Conservation (phyloP, 768 basidiomycete genomes). For the Pisolithus sp. region DNA sequence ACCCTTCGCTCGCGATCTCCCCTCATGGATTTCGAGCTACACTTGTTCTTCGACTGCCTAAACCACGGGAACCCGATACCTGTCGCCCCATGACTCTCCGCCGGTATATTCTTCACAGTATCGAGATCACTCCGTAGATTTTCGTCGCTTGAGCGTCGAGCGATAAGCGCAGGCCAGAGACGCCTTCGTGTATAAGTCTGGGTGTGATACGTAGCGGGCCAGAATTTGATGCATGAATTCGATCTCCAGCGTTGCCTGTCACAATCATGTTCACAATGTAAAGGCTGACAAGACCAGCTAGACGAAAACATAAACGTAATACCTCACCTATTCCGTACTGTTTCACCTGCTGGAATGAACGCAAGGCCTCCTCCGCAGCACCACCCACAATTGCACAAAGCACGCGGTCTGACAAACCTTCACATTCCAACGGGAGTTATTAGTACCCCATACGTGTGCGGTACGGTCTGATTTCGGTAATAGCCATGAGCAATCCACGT, state of each 20-base stretch:
- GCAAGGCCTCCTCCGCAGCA: slow-evolving; percentile 75
- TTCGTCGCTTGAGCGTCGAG: slow-evolving; percentile 76
- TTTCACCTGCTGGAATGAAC: slow-evolving; percentile 82
- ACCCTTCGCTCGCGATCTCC: slow-evolving; percentile 15
- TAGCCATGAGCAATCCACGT: slow-evolving; percentile 1
- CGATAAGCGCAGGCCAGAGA: slow-evolving; percentile 91
- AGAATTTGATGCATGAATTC: slow-evolving; percentile 98
- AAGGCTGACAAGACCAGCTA: not conserved
- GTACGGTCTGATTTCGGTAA: slow-evolving; percentile 87
- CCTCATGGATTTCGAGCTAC: slow-evolving; percentile 10
- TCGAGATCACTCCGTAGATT: slow-evolving; percentile 85
- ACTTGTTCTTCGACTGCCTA: slow-evolving; percentile 55
- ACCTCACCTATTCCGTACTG: slow-evolving; percentile 98
- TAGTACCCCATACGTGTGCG: slow-evolving; percentile 87
- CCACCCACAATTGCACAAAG: slow-evolving; percentile 77
- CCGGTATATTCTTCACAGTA: slow-evolving; percentile 83
- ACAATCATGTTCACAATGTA: not conserved
- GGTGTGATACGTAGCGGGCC: slow-evolving; percentile 82
- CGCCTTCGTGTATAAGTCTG: slow-evolving; percentile 90
- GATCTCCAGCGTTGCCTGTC: slow-evolving; percentile 93
- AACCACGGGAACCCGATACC: slow-evolving; percentile 96
- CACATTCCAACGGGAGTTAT: slow-evolving; percentile 82
- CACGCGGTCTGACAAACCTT: slow-evolving; percentile 74
- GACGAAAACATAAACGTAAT: slow-evolving; percentile 57
- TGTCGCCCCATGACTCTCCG: slow-evolving; percentile 83